Evolutionary conservation across 208 protist genomes (phyloP).

Genomic region (Angomonas ambiguus): DNA sequence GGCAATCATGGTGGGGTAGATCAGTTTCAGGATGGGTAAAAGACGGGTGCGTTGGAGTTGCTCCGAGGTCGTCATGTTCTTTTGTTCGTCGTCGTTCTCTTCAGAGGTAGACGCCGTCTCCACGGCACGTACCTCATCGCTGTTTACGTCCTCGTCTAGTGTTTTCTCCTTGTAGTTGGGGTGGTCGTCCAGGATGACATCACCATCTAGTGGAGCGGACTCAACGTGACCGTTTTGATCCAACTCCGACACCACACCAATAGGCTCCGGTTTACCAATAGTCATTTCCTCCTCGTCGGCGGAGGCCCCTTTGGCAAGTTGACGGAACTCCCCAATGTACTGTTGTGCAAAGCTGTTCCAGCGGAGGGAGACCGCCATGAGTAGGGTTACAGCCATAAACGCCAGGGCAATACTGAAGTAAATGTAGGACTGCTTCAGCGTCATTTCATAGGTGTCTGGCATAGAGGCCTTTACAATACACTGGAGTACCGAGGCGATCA

Average conservation of each 20-base stretch:
- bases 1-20: constrained; percentile 53
- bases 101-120: background rate
- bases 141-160: constrained; percentile 3
- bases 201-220: constrained; percentile 18
- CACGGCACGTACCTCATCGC: background rate
- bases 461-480: constrained; percentile 83
- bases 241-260: constrained; percentile 9
- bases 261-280: constrained; percentile 7
- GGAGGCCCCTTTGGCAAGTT: background rate
- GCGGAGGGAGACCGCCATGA: constrained; percentile 50
- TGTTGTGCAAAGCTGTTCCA: constrained; percentile 62
- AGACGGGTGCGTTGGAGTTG: constrained; percentile 46
- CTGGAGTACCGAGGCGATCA: constrained; percentile 63
- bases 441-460: constrained; percentile 33
- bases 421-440: constrained; percentile 50
- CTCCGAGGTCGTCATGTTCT: constrained; percentile 56
- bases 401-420: constrained; percentile 72
- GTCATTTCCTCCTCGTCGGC: background rate
- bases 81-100: constrained; percentile 19
- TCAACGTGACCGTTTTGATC: background rate
- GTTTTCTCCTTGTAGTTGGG: constrained; percentile 15
- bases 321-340: constrained; percentile 60
- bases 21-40: constrained; percentile 50
- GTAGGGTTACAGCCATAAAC: constrained; percentile 52
- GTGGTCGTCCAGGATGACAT: constrained; percentile 22